Percentiles rank a stretch among this genome's conserved stretches.
phyloP scores from a whole-genome alignment of 371 early-diverging fungal species.

The Mucor lusitanicus region DNA sequence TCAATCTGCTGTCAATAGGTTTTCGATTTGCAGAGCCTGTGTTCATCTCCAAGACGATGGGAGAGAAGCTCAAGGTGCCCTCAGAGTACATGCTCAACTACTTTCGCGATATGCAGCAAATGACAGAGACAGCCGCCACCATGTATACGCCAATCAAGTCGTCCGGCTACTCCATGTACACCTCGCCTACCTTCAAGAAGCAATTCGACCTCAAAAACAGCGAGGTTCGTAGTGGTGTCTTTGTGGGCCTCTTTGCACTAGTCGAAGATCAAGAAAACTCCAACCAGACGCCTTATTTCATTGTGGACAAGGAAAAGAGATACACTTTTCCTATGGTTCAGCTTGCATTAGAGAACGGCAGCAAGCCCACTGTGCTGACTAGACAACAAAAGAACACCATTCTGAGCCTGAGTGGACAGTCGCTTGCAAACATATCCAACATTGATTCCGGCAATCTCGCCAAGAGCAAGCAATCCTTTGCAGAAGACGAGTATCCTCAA shows the following conservation, averaged over 20 bases:
- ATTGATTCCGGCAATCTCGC: not conserved
- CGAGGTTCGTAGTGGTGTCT: conserved; percentile 8
- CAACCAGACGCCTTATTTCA: conserved; percentile 18
- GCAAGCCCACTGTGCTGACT: conserved; percentile 12
- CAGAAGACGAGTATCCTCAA: not conserved
- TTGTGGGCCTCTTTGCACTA: conserved; percentile 37
- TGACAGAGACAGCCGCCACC: conserved; percentile 17
- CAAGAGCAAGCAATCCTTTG: not conserved
- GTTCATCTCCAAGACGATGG: conserved; percentile 46
- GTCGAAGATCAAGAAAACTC: conserved; percentile 27
- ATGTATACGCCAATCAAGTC: conserved; percentile 6
- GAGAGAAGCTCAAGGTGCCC: conserved; percentile 33
- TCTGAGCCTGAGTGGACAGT: conserved; percentile 23
- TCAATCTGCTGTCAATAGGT: conserved; percentile 34
- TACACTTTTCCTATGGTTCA: conserved; percentile 40
- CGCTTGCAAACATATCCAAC: conserved; percentile 14
- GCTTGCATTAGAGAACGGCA: conserved; percentile 15
- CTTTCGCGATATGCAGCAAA: conserved; percentile 39
- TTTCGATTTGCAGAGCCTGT: conserved; percentile 45
- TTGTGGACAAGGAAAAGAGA: conserved; percentile 32
- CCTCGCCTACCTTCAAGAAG: not conserved
- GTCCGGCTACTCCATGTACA: not conserved
- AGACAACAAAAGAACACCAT: conserved; percentile 24
- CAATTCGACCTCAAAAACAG: not conserved
- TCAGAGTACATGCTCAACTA: conserved; percentile 36